Evolutionary conservation across 352 stramenopile genomes (phyloP), one percentile per base, ranked within the genome.

Genomic region (Phytopythium mirpurense): DNA sequence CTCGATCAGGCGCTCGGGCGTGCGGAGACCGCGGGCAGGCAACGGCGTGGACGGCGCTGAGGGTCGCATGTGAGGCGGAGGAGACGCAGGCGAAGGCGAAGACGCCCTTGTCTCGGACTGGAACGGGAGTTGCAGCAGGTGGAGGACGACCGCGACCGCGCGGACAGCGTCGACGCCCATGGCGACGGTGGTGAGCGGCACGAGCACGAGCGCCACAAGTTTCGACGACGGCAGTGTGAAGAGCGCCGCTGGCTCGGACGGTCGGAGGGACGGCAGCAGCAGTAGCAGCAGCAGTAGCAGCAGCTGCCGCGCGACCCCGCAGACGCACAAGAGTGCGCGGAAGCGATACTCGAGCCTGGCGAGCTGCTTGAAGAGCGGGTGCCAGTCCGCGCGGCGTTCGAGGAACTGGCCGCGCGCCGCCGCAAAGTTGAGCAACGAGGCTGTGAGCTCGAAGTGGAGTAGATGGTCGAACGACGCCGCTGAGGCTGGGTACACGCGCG

Each of bases 291-390:
- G 29, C 26, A 81, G 69, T 1, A 83, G 59, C 31, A 93, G 54
- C n/a, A 82, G 42, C 45, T 90, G 72, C 7, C 82, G 82, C 15
- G 66, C 80, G 9, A 87, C 52, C 15, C 74, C 76, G 40, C 78
- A 90, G 0, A 60, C 45, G 34, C 70, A 73, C 16, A 87, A 57
- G 27, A 76, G 40, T 40, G 58, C 54, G 40, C 63, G 59, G 41
- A 64, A 86, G 26, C 40, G 59, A 43, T 89, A 78, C 19, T 86
- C 71, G 68, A 68, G 78, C 29, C 69, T 62, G 41, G 73, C 63
- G n/a, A 88, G 61, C 38, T 72, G 65, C 51, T 85, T 84, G 56
- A 87, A 83, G 15, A 85, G 29, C 6, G 71, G 72, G 34, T 88
- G 76, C 83, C 83, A 93, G 29, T 77, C 49, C 21, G 46, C 42